A percentile compares a stretch with the other conserved stretches of the same genome.
These are phyloP conservation scores for Polyporus arcularius DNA, from an alignment of 768 basidiomycete species.

Conservation along the genomic window DNA sequence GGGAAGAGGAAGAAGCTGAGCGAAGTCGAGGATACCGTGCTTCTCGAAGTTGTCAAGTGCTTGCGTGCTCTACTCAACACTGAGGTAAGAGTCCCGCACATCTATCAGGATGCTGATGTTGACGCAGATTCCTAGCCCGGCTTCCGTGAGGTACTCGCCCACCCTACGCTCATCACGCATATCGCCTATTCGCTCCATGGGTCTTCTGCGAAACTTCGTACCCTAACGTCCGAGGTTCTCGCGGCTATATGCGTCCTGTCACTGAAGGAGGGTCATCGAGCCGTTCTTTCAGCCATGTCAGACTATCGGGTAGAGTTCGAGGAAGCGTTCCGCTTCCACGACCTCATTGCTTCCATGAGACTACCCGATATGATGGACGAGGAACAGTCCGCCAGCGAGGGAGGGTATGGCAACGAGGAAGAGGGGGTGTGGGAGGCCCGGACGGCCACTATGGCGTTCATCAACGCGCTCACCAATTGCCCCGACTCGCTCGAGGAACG, in stretches of 20 bases:
- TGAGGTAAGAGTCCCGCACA: constrained; percentile 51
- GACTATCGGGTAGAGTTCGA: constrained; percentile 74
- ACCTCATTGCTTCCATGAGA: constrained; percentile 63
- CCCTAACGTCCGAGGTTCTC: constrained; percentile 73
- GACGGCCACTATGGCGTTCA: constrained; percentile 69
- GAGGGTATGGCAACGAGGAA: constrained; percentile 48
- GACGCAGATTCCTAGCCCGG: constrained; percentile 53
- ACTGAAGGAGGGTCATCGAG: constrained; percentile 65
- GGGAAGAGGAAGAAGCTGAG: constrained; percentile 60
- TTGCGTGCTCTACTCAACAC: constrained; percentile 84
- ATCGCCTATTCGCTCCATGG: constrained; percentile 71
- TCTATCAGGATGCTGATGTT: constrained; percentile 1
- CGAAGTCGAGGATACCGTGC: constrained; percentile 66
- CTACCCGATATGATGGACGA: constrained; percentile 49
- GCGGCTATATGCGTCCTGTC: constrained; percentile 84
- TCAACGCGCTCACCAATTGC: constrained; percentile 79
- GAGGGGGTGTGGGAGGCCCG: constrained; percentile 83
- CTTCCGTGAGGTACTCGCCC: constrained; percentile 64
- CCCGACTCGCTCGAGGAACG: constrained; percentile 79
- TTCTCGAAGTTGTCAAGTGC: constrained; percentile 78
- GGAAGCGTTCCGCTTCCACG: constrained; percentile 81
- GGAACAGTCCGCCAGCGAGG: constrained; percentile 33
- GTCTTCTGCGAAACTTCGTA: constrained; percentile 67
- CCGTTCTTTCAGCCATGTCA: constrained; percentile 75
- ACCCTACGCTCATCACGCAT: constrained; percentile 67